A percentile compares a stretch with the other conserved stretches of the same genome.
Evolutionary conservation across 208 protist species (phyloP).

Genomic region (Trypanosoma rangeli): DNA sequence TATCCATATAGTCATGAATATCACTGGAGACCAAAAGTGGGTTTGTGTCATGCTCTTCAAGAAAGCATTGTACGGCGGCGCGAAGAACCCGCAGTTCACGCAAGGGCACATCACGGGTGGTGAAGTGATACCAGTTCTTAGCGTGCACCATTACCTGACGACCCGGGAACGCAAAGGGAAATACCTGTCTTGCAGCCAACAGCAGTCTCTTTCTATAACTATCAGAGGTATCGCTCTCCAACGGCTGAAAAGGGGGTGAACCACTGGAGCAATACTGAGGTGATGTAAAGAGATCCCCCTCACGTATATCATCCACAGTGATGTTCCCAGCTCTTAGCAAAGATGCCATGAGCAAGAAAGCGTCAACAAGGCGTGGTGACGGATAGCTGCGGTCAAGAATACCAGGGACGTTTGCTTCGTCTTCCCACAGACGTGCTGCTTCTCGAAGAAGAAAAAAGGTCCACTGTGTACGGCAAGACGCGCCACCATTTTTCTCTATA

Average conservation of each 20-base stretch:
- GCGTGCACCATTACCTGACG: neutral
- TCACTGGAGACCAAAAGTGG: conserved; percentile 75
- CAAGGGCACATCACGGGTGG: conserved; percentile 27
- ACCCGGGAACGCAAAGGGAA: neutral
- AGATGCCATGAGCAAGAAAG: conserved; percentile 50
- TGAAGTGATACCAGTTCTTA: conserved; percentile 9
- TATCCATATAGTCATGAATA: conserved; percentile 48
- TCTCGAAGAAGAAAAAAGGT: conserved; percentile 32
- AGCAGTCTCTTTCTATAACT: conserved; percentile 9
- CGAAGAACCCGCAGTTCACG: conserved; percentile 39
- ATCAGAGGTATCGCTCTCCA: conserved; percentile 5
- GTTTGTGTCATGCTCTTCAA: conserved; percentile 48
- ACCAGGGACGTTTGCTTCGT: conserved; percentile 13
- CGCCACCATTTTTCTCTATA: conserved; percentile 4
- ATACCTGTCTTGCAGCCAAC: neutral
- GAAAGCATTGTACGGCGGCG: conserved; percentile 26
- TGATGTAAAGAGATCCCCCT: conserved; percentile 24
- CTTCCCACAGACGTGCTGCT: conserved; percentile 24
- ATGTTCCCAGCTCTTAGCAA: conserved; percentile 32
- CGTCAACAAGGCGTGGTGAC: conserved; percentile 47
- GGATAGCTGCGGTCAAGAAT: conserved; percentile 29
- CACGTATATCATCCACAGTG: conserved; percentile 37
- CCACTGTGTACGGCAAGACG: conserved; percentile 3
- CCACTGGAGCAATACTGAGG: conserved; percentile 28
- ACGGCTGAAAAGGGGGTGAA: conserved; percentile 10